Conservation (phyloP, 352 stramenopile species). For the Elongisporangium undulatum region DNA sequence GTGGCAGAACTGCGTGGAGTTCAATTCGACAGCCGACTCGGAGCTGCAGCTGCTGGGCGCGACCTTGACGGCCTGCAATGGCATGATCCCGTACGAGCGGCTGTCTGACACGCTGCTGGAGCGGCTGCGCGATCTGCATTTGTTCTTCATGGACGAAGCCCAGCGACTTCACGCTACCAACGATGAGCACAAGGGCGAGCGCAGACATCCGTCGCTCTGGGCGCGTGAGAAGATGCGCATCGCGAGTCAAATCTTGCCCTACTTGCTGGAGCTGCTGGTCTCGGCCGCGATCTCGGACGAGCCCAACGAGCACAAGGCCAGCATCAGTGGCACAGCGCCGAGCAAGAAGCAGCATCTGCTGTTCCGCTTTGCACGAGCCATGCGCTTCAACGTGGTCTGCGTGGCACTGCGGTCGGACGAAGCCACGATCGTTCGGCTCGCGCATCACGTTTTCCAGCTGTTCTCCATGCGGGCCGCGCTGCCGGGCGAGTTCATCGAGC, state of each 20-base stretch:
- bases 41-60: slow-evolving; percentile 31
- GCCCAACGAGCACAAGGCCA: slow-evolving; percentile 8
- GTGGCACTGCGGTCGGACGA: slow-evolving; percentile 35
- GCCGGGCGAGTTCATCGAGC: slow-evolving; percentile 26
- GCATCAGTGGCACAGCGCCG: neutral
- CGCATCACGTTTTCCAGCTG: slow-evolving; percentile 46
- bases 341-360: slow-evolving; percentile 22
- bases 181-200: neutral
- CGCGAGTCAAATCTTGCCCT: slow-evolving; percentile 24
- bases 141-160: slow-evolving; percentile 11
- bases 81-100: slow-evolving; percentile 36
- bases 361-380: slow-evolving; percentile 21
- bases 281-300: slow-evolving; percentile 20
- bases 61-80: slow-evolving; percentile 17
- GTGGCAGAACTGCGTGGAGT: slow-evolving; percentile 37
- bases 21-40: slow-evolving; percentile 25
- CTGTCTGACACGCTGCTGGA: slow-evolving; percentile 30
- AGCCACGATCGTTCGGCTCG: slow-evolving; percentile 24
- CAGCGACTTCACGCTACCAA: neutral
- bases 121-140: slow-evolving; percentile 33
- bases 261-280: slow-evolving; percentile 34
- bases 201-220: slow-evolving; percentile 11
- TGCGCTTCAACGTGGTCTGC: slow-evolving; percentile 33
- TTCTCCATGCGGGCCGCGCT: slow-evolving; percentile 28
- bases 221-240: slow-evolving; percentile 30